Evolutionary conservation across 2,329 filamentous ascomycete species (phyloP).

Genomic region (Bipolaris sorokiniana): DNA sequence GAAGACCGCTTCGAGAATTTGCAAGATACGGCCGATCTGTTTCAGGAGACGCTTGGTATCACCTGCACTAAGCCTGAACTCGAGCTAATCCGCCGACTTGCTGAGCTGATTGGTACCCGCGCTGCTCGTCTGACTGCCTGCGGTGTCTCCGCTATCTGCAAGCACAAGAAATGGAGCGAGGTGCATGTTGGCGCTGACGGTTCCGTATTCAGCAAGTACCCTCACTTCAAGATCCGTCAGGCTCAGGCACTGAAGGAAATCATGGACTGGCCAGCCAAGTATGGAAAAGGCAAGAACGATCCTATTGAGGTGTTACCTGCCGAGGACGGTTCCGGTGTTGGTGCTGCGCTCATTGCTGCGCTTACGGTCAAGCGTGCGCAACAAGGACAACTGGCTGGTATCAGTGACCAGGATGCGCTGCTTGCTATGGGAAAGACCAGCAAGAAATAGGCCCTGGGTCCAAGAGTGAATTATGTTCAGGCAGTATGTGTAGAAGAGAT

Average conservation of each 20-base stretch:
- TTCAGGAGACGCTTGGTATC: constrained; percentile 77
- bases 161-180: constrained; percentile 86
- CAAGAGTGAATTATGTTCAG: not conserved
- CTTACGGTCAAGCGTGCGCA: constrained; percentile 68
- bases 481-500: not conserved
- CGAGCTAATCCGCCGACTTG: constrained; percentile 84
- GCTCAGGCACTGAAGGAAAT: constrained; percentile 92
- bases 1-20: constrained; percentile 97
- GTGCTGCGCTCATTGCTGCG: constrained; percentile 88
- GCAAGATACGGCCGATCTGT: constrained; percentile 83
- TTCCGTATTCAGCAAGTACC: constrained; percentile 99
- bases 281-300: constrained; percentile 67
- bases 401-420: constrained; percentile 58
- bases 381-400: constrained; percentile 64
- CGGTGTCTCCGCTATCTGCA: constrained; percentile 94
- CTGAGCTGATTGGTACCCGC: constrained; percentile 93
- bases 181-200: constrained; percentile 97
- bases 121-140: constrained; percentile 92
- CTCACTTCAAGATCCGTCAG: constrained; percentile 93
- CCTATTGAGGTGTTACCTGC: constrained; percentile 86
- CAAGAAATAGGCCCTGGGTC: constrained; percentile 1
- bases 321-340: constrained; percentile 97
- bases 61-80: constrained; percentile 76
- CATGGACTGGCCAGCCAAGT: constrained; percentile 86
- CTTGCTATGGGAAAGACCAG: constrained; percentile 37